These are phyloP conservation scores for Diaporthe eres DNA, from an alignment of 2,329 filamentous ascomycete genomes.

Conservation along the genomic window DNA sequence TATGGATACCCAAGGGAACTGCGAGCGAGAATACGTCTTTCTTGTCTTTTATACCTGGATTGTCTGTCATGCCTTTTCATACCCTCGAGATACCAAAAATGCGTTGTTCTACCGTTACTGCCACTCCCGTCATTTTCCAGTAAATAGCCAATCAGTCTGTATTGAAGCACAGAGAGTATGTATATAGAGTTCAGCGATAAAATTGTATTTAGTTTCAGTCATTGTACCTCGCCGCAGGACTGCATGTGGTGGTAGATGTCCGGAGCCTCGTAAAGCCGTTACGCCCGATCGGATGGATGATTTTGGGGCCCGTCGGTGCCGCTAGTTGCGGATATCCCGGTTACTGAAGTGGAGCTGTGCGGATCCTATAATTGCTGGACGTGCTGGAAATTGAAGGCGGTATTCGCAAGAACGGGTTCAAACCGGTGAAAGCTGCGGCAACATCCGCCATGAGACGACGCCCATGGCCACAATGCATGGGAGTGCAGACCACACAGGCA, in stretches of 20 bases:
- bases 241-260: background rate
- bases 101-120: background rate
- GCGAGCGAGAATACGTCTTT: slow-evolving; percentile 11
- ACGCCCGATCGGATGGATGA: background rate
- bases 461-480: background rate
- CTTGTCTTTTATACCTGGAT: slow-evolving; percentile 1
- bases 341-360: background rate
- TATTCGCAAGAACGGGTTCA: too few species aligned
- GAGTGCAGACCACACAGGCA: background rate
- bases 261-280: background rate
- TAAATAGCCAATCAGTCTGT: background rate
- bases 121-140: background rate
- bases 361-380: background rate
- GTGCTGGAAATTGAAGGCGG: background rate
- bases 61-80: slow-evolving; percentile 21
- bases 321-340: background rate
- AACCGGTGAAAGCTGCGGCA: background rate
- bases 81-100: slow-evolving; percentile 24
- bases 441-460: background rate
- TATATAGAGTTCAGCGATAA: background rate
- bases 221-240: background rate
- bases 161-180: background rate
- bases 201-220: background rate
- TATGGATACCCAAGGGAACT: slow-evolving; percentile 14
- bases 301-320: background rate